Conservation (phyloP, 257 asterid genomes). For the Solanum paucissectum region DNA sequence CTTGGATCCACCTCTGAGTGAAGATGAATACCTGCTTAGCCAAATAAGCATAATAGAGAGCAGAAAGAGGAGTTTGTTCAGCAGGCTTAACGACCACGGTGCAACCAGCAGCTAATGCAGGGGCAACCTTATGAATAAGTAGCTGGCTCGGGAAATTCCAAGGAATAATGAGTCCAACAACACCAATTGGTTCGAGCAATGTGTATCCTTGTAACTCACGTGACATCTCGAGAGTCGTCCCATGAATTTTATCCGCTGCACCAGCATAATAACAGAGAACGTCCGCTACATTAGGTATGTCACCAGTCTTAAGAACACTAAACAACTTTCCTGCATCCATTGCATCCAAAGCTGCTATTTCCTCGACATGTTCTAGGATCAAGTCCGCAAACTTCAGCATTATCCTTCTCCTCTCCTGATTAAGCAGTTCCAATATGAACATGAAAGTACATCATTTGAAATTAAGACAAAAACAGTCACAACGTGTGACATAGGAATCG, state of each 20-base stretch:
- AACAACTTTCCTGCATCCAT: slow-evolving; percentile 27
- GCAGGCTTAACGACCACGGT: slow-evolving; percentile 39
- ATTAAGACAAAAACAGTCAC: not conserved
- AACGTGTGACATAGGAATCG: not conserved
- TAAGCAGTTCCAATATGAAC: not conserved
- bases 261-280: slow-evolving; percentile 26
- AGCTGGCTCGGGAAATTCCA: slow-evolving; percentile 27
- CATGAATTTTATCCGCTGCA: slow-evolving; percentile 36
- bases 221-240: slow-evolving; percentile 26
- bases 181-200: slow-evolving; percentile 27
- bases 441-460: not conserved
- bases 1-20: not conserved
- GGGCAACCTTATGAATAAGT: slow-evolving; percentile 24
- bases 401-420: slow-evolving; percentile 23
- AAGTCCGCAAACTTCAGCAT: slow-evolving; percentile 25
- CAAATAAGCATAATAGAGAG: slow-evolving; percentile 29
- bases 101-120: slow-evolving; percentile 31
- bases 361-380: slow-evolving; percentile 16
- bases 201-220: slow-evolving; percentile 27
- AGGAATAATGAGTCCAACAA: slow-evolving; percentile 37
- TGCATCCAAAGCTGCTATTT: slow-evolving; percentile 26
- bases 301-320: slow-evolving; percentile 7
- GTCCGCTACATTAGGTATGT: slow-evolving; percentile 9
- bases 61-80: slow-evolving; percentile 29
- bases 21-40: slow-evolving; percentile 10